Conservation (phyloP, 768 basidiomycete species). For the Lentinula guzmanii region DNA sequence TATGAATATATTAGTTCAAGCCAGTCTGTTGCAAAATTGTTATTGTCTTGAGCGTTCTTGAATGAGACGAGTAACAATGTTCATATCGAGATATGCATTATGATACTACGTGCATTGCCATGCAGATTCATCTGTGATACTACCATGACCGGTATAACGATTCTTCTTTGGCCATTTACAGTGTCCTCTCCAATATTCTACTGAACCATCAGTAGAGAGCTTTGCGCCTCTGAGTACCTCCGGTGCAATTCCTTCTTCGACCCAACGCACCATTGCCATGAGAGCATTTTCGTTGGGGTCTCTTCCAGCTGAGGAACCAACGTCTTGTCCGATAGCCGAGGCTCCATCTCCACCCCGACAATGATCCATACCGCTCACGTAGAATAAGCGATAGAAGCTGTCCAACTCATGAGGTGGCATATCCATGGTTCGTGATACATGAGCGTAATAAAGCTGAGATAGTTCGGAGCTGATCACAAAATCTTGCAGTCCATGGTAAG, state of each 20-base stretch:
- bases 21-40: too few species aligned
- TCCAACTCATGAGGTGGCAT: conserved; percentile 9
- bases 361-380: conserved; percentile 17
- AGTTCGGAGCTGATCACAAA: conserved; percentile 12
- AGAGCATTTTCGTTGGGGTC: conserved; percentile 1
- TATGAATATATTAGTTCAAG: too few species aligned
- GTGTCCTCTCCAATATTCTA: neutral
- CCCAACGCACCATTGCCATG: conserved; percentile 6
- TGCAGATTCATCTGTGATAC: neutral
- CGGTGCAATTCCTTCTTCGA: conserved; percentile 4
- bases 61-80: too few species aligned
- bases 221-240: conserved; percentile 1
- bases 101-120: neutral
- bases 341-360: conserved; percentile 12
- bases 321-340: conserved; percentile 11
- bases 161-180: neutral
- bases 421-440: conserved; percentile 13
- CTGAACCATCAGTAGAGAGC: neutral
- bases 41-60: too few species aligned
- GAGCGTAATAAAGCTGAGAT: conserved; percentile 11
- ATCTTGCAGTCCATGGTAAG: conserved; percentile 13
- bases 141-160: neutral
- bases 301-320: neutral
- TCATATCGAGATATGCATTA: neutral
- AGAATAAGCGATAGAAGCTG: conserved; percentile 18